Evolutionary conservation across 108 stramenopile species (phyloP).

Genomic region (Nannochloropsis granulata): DNA sequence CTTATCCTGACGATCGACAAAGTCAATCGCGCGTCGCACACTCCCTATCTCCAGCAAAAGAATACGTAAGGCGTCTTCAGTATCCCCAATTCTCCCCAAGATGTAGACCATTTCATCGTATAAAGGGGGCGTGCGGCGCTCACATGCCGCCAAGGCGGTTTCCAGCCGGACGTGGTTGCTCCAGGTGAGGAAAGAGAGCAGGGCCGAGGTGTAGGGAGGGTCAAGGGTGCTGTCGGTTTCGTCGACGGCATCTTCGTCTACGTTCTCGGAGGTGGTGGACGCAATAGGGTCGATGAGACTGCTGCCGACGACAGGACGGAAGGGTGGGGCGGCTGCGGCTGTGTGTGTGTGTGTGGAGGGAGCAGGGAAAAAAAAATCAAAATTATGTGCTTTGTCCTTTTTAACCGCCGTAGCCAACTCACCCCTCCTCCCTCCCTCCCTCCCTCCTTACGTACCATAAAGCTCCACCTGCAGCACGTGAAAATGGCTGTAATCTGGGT

Average conservation of each 20-base stretch:
- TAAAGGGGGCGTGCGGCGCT: slow-evolving; percentile 27
- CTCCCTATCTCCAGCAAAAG: slow-evolving; percentile 15
- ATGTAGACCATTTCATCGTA: slow-evolving; percentile 37
- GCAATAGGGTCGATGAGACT: not conserved
- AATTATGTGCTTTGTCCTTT: no score
- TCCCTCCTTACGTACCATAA: not conserved
- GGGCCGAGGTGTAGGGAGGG: not conserved
- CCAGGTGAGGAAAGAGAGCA: not conserved
- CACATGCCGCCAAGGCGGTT: slow-evolving; percentile 27
- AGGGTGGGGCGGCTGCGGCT: not conserved
- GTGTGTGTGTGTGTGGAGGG: no score
- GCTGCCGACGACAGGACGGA: not conserved
- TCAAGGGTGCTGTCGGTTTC: not conserved
- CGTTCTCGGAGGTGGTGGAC: no score
- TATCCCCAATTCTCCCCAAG: slow-evolving; percentile 19
- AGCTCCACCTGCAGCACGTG: not conserved
- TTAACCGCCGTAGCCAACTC: not conserved
- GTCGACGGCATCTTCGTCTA: not conserved
- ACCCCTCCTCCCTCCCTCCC: not conserved
- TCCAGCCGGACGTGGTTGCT: not conserved
- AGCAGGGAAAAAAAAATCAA: no score
- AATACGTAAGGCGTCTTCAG: not conserved
- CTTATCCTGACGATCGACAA: slow-evolving; percentile 33
- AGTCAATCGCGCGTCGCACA: slow-evolving; percentile 31
- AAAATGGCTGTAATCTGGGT: not conserved